phyloP scores from a whole-genome alignment of 441 rosid species.

The Flueggea neowawraea region DNA sequence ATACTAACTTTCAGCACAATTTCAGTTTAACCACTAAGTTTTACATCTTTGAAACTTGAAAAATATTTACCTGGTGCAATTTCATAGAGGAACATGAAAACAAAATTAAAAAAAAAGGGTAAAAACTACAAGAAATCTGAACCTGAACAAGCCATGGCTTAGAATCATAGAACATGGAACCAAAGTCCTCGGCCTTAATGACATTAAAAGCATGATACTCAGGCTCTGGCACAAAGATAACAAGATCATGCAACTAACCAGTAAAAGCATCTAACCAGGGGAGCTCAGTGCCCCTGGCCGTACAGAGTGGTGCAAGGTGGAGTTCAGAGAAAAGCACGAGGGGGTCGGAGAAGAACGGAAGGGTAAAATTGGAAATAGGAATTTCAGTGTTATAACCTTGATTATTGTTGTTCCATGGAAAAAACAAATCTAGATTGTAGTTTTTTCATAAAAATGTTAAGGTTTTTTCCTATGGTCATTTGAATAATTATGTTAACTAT shows the following conservation, averaged over 20 bases:
- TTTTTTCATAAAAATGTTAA: no score
- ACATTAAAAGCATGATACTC: conserved; percentile 43
- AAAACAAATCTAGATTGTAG: no score
- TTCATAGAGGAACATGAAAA: no score
- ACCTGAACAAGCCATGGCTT: conserved; percentile 87
- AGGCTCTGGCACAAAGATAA: conserved; percentile 37
- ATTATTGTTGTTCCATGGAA: no score
- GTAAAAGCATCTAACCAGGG: conserved; percentile 55
- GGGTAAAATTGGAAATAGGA: no score
- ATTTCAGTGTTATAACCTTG: no score
- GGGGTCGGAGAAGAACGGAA: no score
- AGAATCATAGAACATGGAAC: conserved; percentile 40
- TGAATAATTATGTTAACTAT: no score
- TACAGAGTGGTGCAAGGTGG: neutral
- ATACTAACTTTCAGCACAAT: conserved; percentile 1
- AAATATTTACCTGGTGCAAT: no score
- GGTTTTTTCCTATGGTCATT: no score
- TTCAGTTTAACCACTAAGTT: neutral
- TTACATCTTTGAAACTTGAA: neutral
- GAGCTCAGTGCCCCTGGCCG: conserved; percentile 24
- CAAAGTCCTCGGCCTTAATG: conserved; percentile 53
- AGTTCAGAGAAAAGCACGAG: neutral
- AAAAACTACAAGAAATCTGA: neutral
- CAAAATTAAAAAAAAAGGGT: no score
- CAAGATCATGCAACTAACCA: conserved; percentile 15